A percentile compares a stretch with the other conserved stretches of the same genome.
Evolutionary conservation across 1,284 basidiomycete genomes (phyloP).

Genomic region (Ceratobasidium sp.): DNA sequence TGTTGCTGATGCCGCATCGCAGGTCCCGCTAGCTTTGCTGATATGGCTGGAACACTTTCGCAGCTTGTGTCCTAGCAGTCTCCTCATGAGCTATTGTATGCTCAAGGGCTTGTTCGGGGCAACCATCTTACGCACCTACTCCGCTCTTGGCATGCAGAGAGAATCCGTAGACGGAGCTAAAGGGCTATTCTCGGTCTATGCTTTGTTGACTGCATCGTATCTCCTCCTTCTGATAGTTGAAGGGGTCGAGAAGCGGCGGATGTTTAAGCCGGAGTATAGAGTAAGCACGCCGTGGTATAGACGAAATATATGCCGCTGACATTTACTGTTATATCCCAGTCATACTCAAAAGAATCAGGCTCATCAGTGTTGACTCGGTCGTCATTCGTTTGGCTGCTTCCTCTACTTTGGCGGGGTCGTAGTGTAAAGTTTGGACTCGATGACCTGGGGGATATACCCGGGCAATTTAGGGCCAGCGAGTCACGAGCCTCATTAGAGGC

Average conservation of each 20-base stretch:
- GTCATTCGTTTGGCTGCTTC: conserved; percentile 33
- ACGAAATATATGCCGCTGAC: neutral
- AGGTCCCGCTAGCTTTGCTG: neutral
- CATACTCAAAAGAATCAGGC: conserved; percentile 26
- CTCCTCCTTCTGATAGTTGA: conserved; percentile 8
- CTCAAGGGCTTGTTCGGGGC: conserved; percentile 29
- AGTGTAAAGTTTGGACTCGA: conserved; percentile 34
- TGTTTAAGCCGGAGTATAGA: conserved; percentile 10
- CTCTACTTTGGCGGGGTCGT: conserved; percentile 32
- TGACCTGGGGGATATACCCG: conserved; percentile 25
- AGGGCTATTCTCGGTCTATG: neutral
- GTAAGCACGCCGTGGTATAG: neutral
- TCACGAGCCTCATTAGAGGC: conserved; percentile 20
- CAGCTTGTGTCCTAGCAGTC: conserved; percentile 13
- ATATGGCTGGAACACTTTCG: conserved; percentile 27
- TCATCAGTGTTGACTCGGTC: conserved; percentile 32
- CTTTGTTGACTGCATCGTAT: conserved; percentile 5
- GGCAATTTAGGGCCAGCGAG: conserved; percentile 6
- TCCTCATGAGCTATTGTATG: conserved; percentile 18
- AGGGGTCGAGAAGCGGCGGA: conserved; percentile 4
- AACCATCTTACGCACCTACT: conserved; percentile 17
- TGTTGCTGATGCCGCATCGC: neutral
- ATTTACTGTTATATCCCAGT: neutral
- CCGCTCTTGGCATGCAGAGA: conserved; percentile 13
- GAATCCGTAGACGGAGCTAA: neutral